Percentiles rank a stretch among this genome's conserved stretches.
These are phyloP conservation scores for Hymenochaete sp. DNA, from an alignment of 1,284 basidiomycete species.

Conservation along the genomic window DNA sequence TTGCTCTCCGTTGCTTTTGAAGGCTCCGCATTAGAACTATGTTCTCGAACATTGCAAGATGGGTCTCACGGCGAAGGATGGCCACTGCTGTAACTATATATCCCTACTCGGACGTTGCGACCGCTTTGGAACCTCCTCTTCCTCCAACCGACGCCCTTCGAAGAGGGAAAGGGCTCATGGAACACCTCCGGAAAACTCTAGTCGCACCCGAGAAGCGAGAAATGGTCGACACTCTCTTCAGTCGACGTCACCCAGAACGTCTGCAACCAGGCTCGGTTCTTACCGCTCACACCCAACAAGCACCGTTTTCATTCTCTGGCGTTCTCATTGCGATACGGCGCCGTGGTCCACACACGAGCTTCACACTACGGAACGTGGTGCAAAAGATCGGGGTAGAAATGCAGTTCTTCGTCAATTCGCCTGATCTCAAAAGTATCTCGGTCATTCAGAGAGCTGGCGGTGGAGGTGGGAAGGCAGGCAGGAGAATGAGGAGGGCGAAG, in stretches of 20 bases:
- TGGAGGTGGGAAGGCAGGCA: constrained; percentile 37
- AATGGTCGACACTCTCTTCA: constrained; percentile 63
- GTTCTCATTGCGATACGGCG: constrained; percentile 75
- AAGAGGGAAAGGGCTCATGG: constrained; percentile 73
- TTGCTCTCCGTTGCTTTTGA: neutral
- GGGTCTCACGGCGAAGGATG: constrained; percentile 12
- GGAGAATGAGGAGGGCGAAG: constrained; percentile 64
- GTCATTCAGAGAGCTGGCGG: constrained; percentile 50
- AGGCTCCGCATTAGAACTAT: neutral
- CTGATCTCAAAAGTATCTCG: constrained; percentile 79
- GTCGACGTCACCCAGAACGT: constrained; percentile 55
- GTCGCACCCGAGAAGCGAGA: constrained; percentile 59
- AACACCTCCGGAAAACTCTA: constrained; percentile 59
- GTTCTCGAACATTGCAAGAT: constrained; percentile 11
- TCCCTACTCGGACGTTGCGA: constrained; percentile 68
- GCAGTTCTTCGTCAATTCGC: constrained; percentile 78
- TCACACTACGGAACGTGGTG: constrained; percentile 80
- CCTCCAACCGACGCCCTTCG: constrained; percentile 39
- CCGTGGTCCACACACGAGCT: constrained; percentile 75
- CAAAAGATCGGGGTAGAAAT: constrained; percentile 86
- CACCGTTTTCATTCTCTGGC: constrained; percentile 75
- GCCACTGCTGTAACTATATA: constrained; percentile 35
- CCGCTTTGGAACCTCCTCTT: constrained; percentile 39
- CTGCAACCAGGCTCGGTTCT: constrained; percentile 76
- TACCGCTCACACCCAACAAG: constrained; percentile 62